phyloP scores from a whole-genome alignment of 345 rosid genomes.

The Boechera divaricarpa region DNA sequence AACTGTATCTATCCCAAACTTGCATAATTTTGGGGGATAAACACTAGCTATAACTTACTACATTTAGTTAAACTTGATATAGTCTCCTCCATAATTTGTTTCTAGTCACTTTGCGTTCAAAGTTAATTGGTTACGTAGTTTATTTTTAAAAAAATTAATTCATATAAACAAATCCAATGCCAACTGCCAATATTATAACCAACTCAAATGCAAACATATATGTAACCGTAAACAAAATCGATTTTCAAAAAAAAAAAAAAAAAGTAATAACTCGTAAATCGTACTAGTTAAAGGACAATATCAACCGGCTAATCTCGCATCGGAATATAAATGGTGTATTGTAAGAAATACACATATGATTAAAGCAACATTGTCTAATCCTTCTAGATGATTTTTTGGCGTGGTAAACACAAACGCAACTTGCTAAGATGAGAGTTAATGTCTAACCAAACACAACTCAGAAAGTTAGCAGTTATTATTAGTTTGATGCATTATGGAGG shows the following conservation, averaged over 20 bases:
- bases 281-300: background rate
- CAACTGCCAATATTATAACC: background rate
- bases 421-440: background rate
- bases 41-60: background rate
- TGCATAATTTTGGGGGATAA: background rate
- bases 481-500: constrained; percentile 13
- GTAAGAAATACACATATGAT: constrained; percentile 6
- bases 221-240: background rate
- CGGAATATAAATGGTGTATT: background rate
- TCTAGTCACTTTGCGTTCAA: background rate
- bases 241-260: background rate
- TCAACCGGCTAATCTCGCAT: background rate
- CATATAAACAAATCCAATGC: background rate
- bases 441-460: constrained; percentile 7
- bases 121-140: background rate
- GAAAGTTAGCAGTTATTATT: constrained; percentile 10
- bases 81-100: background rate
- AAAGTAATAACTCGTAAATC: background rate
- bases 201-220: background rate
- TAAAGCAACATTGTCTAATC: background rate
- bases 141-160: too few relatives aligned
- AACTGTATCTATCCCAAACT: background rate
- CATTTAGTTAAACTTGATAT: background rate
- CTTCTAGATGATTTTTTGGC: background rate
- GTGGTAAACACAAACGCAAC: background rate